Conservation (phyloP, 163 green algal species). For the Chlorella variabilis region DNA sequence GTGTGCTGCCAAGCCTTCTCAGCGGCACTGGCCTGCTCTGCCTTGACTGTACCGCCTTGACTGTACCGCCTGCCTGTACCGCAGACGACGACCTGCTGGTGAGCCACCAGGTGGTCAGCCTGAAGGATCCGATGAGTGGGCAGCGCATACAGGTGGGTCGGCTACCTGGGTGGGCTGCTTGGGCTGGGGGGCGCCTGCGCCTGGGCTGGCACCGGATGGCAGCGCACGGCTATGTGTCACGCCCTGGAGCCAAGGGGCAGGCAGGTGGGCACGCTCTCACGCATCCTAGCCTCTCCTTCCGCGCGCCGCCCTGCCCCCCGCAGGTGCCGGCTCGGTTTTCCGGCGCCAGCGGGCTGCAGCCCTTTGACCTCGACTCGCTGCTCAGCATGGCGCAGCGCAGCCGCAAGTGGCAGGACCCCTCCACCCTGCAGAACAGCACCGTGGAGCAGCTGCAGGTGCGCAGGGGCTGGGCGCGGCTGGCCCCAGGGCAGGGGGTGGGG, state of each 20-base stretch:
- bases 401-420: slow-evolving; percentile 90
- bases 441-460: slow-evolving; percentile 70
- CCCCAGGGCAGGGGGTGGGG: too few relatives aligned
- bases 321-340: slow-evolving; percentile 66
- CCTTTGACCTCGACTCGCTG: slow-evolving; percentile 88
- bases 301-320: neutral
- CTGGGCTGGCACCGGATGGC: too few relatives aligned
- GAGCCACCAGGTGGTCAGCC: slow-evolving; percentile 64
- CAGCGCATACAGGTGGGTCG: slow-evolving; percentile 59
- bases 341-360: slow-evolving; percentile 59
- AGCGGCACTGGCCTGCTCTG: too few relatives aligned
- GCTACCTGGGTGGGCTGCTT: too few relatives aligned
- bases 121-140: slow-evolving; percentile 73
- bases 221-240: too few relatives aligned
- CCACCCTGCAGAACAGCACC: slow-evolving; percentile 63
- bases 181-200: too few relatives aligned
- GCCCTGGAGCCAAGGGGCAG: too few relatives aligned
- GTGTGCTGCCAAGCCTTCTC: too few relatives aligned
- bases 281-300: too few relatives aligned
- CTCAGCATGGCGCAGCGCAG: slow-evolving; percentile 74
- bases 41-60: too few relatives aligned
- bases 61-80: too few relatives aligned
- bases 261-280: too few relatives aligned
- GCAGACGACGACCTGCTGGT: slow-evolving; percentile 65
- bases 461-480: neutral